phyloP scores from a whole-genome alignment of 148 eudicot genomes.

The Agrostemma githago region DNA sequence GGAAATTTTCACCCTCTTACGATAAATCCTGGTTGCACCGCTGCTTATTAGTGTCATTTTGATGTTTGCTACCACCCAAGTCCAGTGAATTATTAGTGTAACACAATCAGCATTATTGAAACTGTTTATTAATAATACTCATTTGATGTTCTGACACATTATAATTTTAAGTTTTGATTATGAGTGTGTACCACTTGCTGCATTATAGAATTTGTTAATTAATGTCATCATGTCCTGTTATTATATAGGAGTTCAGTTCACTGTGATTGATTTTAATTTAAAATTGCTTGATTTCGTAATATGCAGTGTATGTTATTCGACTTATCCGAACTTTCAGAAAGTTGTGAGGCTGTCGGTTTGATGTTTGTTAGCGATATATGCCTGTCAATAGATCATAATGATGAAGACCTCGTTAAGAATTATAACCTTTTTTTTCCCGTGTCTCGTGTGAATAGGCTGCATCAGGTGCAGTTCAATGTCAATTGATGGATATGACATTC shows the following conservation, averaged over 20 bases:
- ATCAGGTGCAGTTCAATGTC: slow-evolving; percentile 95
- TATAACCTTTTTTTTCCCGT: neutral
- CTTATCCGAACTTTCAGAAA: neutral
- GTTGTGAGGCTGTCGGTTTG: neutral
- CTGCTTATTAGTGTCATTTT: too few relatives aligned
- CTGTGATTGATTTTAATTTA: neutral
- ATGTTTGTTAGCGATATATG: neutral
- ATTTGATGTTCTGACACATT: too few relatives aligned
- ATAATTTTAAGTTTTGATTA: neutral
- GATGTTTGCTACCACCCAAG: too few relatives aligned
- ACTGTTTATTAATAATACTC: too few relatives aligned
- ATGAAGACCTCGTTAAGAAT: too few relatives aligned
- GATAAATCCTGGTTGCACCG: too few relatives aligned
- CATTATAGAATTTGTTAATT: neutral
- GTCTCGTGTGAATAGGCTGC: slow-evolving; percentile 56
- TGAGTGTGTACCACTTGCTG: neutral
- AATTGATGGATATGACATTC: slow-evolving; percentile 83
- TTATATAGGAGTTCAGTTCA: neutral
- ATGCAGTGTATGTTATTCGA: neutral
- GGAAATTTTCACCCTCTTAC: too few relatives aligned
- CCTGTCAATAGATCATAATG: neutral
- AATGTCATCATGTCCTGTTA: neutral
- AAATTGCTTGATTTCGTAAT: neutral
- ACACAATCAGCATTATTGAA: too few relatives aligned
- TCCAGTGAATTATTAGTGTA: too few relatives aligned